A percentile compares a stretch with the other conserved stretches of the same genome.
These are phyloP conservation scores for Candida corydali DNA, from an alignment of 805 yeast species.

Conservation along the genomic window DNA sequence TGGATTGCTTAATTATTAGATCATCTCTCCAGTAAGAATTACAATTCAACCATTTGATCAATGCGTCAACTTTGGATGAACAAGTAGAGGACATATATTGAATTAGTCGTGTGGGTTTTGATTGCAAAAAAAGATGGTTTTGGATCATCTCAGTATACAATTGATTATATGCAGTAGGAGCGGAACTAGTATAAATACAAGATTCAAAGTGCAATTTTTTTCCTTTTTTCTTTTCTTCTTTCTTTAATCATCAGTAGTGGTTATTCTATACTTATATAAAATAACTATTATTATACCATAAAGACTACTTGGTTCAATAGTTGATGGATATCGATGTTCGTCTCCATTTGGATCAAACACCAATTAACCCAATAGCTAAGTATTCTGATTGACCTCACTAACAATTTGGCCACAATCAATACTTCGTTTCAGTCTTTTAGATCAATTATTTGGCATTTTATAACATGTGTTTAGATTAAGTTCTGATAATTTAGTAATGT, in stretches of 20 bases:
- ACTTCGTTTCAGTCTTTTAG: constrained; percentile 80
- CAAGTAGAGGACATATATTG: constrained; percentile 9
- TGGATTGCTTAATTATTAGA: constrained; percentile 44
- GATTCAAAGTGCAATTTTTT: constrained; percentile 13
- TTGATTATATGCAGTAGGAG: not conserved
- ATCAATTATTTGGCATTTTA: constrained; percentile 18
- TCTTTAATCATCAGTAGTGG: constrained; percentile 68
- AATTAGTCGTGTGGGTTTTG: constrained; percentile 1
- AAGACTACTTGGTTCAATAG: constrained; percentile 8
- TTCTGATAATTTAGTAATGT: constrained; percentile 23
- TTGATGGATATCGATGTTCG: constrained; percentile 7
- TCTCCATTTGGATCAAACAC: no score
- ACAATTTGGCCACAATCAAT: constrained; percentile 68
- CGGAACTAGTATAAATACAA: constrained; percentile 5
- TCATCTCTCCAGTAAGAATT: constrained; percentile 53
- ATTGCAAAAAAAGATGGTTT: not conserved
- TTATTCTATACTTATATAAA: constrained; percentile 67
- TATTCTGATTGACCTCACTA: constrained; percentile 61
- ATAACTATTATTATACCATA: constrained; percentile 38
- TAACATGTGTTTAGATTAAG: constrained; percentile 19
- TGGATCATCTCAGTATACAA: constrained; percentile 14
- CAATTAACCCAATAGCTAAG: constrained; percentile 48
- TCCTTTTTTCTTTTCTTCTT: constrained; percentile 1
- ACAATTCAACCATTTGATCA: constrained; percentile 49
- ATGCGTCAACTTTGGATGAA: constrained; percentile 1